Conservation (phyloP, 495 filamentous ascomycete genomes). For the Aspergillus conjunctus region DNA sequence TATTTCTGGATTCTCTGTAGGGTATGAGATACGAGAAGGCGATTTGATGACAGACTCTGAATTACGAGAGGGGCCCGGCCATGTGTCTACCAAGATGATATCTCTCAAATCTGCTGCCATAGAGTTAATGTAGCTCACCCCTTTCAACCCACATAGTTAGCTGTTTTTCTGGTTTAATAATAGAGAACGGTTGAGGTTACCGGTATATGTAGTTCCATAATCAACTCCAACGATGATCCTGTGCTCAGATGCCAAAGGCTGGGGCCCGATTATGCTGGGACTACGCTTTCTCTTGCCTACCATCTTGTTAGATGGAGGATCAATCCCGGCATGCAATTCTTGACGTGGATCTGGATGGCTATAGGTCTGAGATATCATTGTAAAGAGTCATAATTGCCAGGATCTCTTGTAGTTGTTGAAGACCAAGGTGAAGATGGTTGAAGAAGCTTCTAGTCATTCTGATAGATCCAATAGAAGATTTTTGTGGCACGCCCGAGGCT, state of each 20-base stretch:
- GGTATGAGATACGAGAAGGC: constrained; percentile 16
- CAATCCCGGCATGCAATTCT: too few species aligned
- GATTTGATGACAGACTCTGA: constrained; percentile 12
- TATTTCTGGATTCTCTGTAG: not conserved
- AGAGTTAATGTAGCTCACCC: constrained; percentile 8
- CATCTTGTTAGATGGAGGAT: not conserved
- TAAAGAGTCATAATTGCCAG: too few species aligned
- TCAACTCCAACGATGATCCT: constrained; percentile 19
- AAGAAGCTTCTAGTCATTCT: too few species aligned
- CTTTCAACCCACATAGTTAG: not conserved
- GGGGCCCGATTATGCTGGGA: not conserved
- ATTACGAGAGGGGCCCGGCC: constrained; percentile 7
- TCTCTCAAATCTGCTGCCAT: not conserved
- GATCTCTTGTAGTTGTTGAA: too few species aligned
- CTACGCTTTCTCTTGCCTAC: not conserved
- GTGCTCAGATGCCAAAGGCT: not conserved
- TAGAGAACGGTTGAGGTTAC: not conserved
- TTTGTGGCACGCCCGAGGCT: too few species aligned
- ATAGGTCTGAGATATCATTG: too few species aligned
- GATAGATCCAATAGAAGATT: too few species aligned
- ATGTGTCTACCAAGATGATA: constrained; percentile 6
- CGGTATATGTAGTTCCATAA: constrained; percentile 20
- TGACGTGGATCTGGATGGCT: too few species aligned
- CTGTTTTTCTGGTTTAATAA: not conserved
- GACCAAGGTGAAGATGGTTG: too few species aligned